These are phyloP conservation scores for Rhodocollybia butyracea DNA, from an alignment of 768 basidiomycete species.

Conservation along the genomic window DNA sequence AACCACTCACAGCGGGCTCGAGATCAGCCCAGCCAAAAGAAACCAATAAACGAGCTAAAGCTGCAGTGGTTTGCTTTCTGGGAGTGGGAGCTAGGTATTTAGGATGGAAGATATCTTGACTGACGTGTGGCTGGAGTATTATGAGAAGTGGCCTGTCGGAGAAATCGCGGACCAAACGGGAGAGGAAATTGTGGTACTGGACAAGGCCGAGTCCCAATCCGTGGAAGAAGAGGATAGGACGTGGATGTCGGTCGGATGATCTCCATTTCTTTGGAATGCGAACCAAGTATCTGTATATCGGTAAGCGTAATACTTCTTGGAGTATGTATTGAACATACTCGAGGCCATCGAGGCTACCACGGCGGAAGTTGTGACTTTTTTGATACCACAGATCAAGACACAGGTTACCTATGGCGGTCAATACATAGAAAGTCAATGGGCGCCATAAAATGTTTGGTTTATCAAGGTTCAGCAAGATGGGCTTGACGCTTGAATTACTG, in stretches of 20 bases:
- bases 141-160: slow-evolving; percentile 74
- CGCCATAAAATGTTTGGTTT: slow-evolving; percentile 64
- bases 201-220: slow-evolving; percentile 83
- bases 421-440: slow-evolving; percentile 63
- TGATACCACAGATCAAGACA: slow-evolving; percentile 42
- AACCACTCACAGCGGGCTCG: slow-evolving; percentile 4
- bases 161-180: slow-evolving; percentile 51
- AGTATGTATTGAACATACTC: slow-evolving; percentile 46
- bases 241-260: slow-evolving; percentile 44
- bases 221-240: slow-evolving; percentile 82
- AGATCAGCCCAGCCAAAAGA: slow-evolving; percentile 61
- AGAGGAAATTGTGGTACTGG: slow-evolving; percentile 65
- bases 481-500: slow-evolving; percentile 40
- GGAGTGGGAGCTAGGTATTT: slow-evolving; percentile 68
- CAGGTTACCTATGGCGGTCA: slow-evolving; percentile 48
- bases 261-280: slow-evolving; percentile 70
- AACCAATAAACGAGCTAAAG: slow-evolving; percentile 53
- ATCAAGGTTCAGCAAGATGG: slow-evolving; percentile 77
- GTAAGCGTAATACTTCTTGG: not conserved
- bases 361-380: slow-evolving; percentile 36
- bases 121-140: slow-evolving; percentile 78
- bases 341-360: slow-evolving; percentile 56
- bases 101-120: slow-evolving; percentile 80
- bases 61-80: slow-evolving; percentile 54
- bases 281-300: slow-evolving; percentile 59